Evolutionary conservation across 1,284 basidiomycete genomes (phyloP).

Genomic region (Hemileia vastatrix): DNA sequence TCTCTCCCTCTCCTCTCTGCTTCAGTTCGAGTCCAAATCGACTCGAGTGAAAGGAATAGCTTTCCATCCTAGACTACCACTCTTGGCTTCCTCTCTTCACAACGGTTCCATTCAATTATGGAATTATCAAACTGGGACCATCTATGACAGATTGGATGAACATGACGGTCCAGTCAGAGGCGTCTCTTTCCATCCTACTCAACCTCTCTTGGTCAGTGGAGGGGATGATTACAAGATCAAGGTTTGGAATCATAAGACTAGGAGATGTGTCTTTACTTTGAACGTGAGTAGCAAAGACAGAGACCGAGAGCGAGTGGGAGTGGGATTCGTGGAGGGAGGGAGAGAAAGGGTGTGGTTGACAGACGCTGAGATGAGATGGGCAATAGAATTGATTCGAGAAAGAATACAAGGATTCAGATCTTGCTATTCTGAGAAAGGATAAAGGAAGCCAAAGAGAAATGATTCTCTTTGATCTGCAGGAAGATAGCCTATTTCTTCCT

Average conservation of each 20-base stretch:
- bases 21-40: slow-evolving; percentile 42
- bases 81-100: slow-evolving; percentile 41
- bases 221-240: slow-evolving; percentile 45
- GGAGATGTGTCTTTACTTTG: slow-evolving; percentile 42
- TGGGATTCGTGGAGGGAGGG: too few relatives aligned
- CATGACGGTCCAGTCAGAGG: slow-evolving; percentile 44
- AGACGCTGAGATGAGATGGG: too few relatives aligned
- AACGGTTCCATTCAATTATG: slow-evolving; percentile 44
- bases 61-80: slow-evolving; percentile 40
- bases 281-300: slow-evolving; percentile 19
- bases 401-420: too few relatives aligned
- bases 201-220: slow-evolving; percentile 41
- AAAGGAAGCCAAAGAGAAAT: too few relatives aligned
- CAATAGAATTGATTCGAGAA: too few relatives aligned
- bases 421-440: too few relatives aligned
- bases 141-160: slow-evolving; percentile 43
- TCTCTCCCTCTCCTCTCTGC: neutral
- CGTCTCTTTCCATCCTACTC: slow-evolving; percentile 41
- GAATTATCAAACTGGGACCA: slow-evolving; percentile 45
- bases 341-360: too few relatives aligned
- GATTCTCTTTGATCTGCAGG: too few relatives aligned
- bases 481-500: too few relatives aligned
- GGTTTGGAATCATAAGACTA: slow-evolving; percentile 44
- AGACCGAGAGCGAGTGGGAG: too few relatives aligned
- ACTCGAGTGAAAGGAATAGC: slow-evolving; percentile 44